Evolutionary conservation across 805 yeast species (phyloP).

Genomic region (Barnettozyma siamensis): DNA sequence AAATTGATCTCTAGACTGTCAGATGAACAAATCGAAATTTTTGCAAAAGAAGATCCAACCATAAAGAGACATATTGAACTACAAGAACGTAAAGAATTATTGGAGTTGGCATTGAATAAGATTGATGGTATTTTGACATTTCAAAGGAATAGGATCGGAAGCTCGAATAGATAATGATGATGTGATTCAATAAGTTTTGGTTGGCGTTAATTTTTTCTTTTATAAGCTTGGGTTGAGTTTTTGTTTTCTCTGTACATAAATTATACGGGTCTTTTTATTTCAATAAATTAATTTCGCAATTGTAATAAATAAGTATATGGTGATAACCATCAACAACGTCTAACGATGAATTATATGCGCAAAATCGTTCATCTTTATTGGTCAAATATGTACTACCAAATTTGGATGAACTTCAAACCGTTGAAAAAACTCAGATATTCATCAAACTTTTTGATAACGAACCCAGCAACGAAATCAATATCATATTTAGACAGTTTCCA

Average conservation of each 20-base stretch:
- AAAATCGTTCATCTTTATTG: too few relatives aligned
- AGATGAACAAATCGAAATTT: constrained; percentile 73
- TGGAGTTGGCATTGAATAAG: constrained; percentile 77
- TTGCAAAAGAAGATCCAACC: constrained; percentile 90
- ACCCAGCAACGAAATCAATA: constrained; percentile 8
- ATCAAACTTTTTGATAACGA: constrained; percentile 16
- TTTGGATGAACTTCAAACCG: neutral
- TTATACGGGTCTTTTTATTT: too few relatives aligned
- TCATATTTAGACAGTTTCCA: constrained; percentile 19
- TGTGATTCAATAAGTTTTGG: constrained; percentile 10
- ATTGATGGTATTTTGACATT: constrained; percentile 55
- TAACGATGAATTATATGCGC: too few relatives aligned
- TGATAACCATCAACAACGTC: too few relatives aligned
- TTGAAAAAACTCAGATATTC: constrained; percentile 13
- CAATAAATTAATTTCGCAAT: too few relatives aligned
- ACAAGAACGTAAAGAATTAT: constrained; percentile 85
- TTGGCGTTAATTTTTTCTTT: neutral
- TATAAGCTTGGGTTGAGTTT: too few relatives aligned
- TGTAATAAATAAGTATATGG: too few relatives aligned
- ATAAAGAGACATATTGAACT: constrained; percentile 85
- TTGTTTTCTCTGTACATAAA: too few relatives aligned
- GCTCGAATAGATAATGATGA: neutral
- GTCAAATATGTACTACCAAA: neutral
- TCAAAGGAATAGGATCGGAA: constrained; percentile 21
- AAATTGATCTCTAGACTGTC: constrained; percentile 59